phyloP scores from a whole-genome alignment of 2,329 filamentous ascomycete species.

The Fusarium sp. region DNA sequence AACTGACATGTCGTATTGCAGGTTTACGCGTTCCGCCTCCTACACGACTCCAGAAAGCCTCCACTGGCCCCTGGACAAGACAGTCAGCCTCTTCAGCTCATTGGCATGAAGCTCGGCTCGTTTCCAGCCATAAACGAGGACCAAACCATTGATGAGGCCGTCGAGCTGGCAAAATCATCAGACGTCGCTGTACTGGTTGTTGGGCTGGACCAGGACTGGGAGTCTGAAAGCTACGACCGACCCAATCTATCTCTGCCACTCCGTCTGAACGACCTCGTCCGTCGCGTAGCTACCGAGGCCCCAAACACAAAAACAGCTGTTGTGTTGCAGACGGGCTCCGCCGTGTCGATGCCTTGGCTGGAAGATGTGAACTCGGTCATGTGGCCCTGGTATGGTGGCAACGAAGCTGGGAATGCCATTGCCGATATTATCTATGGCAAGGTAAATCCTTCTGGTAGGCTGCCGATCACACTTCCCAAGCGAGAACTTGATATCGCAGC shows the following conservation, averaged over 20 bases:
- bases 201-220: too few relatives aligned
- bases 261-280: too few relatives aligned
- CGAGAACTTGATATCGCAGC: not conserved
- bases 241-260: too few relatives aligned
- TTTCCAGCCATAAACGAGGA: not conserved
- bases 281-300: too few relatives aligned
- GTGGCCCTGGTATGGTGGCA: not conserved
- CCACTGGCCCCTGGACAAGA: conserved; percentile 2
- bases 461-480: not conserved
- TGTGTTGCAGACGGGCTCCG: too few relatives aligned
- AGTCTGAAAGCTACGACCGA: too few relatives aligned
- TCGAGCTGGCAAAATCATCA: too few relatives aligned
- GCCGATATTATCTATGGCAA: not conserved
- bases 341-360: not conserved
- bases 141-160: too few relatives aligned
- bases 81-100: not conserved
- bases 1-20: not conserved
- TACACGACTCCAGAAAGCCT: conserved; percentile 6
- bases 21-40: conserved; percentile 1
- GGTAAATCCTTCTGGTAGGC: not conserved
- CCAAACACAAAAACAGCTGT: too few relatives aligned
- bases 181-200: too few relatives aligned
- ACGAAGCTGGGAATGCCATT: not conserved
- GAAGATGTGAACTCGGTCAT: not conserved
- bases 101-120: not conserved